Evolutionary conservation across 305 asterid species (phyloP).

Genomic region (Rubia peregrina): DNA sequence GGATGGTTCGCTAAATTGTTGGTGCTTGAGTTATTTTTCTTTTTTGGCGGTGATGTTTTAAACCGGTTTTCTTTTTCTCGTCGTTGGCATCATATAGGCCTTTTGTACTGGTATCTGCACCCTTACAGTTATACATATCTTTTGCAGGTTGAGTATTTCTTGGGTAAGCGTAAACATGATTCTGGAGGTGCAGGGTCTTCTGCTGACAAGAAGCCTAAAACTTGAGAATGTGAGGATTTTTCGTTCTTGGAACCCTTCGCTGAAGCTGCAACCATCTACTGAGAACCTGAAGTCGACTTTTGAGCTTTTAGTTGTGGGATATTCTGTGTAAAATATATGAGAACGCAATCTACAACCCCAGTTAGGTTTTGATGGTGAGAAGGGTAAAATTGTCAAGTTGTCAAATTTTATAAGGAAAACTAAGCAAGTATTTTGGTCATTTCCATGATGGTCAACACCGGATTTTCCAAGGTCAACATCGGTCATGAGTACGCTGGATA

Average conservation of each 20-base stretch:
- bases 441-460: no score
- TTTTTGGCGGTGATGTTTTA: not conserved
- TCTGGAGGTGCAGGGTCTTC: constrained; percentile 33
- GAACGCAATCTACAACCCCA: not conserved
- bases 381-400: no score
- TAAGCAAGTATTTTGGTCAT: no score
- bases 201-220: constrained; percentile 56
- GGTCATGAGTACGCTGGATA: no score
- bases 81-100: not conserved
- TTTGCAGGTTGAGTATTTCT: constrained; percentile 77
- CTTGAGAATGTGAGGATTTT: constrained; percentile 21
- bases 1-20: not conserved
- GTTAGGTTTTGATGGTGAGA: no score
- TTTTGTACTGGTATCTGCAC: not conserved
- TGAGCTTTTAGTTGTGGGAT: not conserved
- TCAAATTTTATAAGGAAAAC: no score
- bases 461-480: no score
- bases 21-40: not conserved
- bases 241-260: not conserved
- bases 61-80: not conserved
- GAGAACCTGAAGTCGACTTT: not conserved
- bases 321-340: not conserved
- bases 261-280: not conserved
- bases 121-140: not conserved
- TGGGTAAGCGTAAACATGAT: constrained; percentile 74